Evolutionary conservation across 352 stramenopile species (phyloP).

Genomic region (Halophytophthora batemanensis): DNA sequence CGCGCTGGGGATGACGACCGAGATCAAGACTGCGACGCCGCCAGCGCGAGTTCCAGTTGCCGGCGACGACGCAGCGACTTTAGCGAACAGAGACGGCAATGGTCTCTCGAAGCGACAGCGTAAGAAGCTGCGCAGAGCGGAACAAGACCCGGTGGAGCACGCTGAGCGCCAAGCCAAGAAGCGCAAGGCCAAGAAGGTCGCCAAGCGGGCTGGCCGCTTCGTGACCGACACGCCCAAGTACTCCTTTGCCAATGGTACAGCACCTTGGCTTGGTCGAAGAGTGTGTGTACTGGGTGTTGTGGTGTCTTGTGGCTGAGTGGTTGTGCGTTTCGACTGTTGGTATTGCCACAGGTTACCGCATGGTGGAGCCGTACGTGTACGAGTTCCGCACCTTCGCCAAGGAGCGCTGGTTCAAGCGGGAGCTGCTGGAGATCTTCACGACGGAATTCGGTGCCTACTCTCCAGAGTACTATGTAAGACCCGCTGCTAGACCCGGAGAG

Average conservation of each 20-base stretch:
- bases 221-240: slow-evolving; percentile 51
- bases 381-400: slow-evolving; percentile 96
- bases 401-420: slow-evolving; percentile 89
- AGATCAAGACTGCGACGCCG: background rate
- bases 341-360: slow-evolving; percentile 53
- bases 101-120: slow-evolving; percentile 41
- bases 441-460: slow-evolving; percentile 83
- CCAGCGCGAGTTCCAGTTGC: background rate
- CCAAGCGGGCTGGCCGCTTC: slow-evolving; percentile 38
- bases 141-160: slow-evolving; percentile 18
- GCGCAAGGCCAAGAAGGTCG: slow-evolving; percentile 44
- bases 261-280: background rate
- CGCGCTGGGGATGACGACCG: background rate
- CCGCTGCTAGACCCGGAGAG: background rate
- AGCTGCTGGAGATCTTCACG: slow-evolving; percentile 91
- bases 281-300: no score
- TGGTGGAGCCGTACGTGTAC: slow-evolving; percentile 94
- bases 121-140: slow-evolving; percentile 37
- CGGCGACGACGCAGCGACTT: background rate
- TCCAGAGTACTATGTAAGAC: slow-evolving; percentile 81
- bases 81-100: slow-evolving; percentile 5
- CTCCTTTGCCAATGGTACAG: slow-evolving; percentile 48
- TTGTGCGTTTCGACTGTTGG: slow-evolving; percentile 4
- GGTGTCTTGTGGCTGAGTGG: slow-evolving; percentile 6
- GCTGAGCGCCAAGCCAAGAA: slow-evolving; percentile 40